These are phyloP conservation scores for Cicer judaicum DNA, from an alignment of 306 rosid genomes.

Conservation along the genomic window DNA sequence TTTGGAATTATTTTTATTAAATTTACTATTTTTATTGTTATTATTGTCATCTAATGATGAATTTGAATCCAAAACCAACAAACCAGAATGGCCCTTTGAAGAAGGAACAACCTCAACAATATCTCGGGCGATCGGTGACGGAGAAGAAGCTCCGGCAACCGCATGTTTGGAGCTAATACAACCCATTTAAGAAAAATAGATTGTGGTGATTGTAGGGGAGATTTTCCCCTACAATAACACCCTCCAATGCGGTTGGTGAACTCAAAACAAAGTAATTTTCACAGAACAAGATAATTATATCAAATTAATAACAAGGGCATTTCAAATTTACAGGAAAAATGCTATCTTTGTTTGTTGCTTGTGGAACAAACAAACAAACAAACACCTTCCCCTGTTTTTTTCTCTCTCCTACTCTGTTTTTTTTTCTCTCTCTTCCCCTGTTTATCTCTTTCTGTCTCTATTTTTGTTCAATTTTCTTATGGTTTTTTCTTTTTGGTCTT, in stretches of 20 bases:
- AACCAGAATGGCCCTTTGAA: conserved; percentile 39
- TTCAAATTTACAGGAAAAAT: conserved; percentile 19
- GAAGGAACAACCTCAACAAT: not conserved
- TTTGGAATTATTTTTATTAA: conserved; percentile 51
- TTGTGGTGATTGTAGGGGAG: conserved; percentile 52
- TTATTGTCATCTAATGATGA: conserved; percentile 48
- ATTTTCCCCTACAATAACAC: conserved; percentile 59
- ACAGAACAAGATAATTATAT: conserved; percentile 10
- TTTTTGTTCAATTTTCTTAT: not conserved
- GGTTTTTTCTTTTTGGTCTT: conserved; percentile 8
- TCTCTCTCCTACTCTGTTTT: conserved; percentile 35
- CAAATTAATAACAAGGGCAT: conserved; percentile 43
- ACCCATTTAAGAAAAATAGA: conserved; percentile 75
- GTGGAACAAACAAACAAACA: conserved; percentile 18
- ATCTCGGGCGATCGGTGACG: not conserved
- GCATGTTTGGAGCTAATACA: conserved; percentile 79
- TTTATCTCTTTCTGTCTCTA: conserved; percentile 21
- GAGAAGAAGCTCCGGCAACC: conserved; percentile 15
- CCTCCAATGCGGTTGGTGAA: conserved; percentile 47
- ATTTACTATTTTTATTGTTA: conserved; percentile 48
- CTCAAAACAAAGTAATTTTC: not conserved
- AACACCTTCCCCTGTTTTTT: conserved; percentile 9
- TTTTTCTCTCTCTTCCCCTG: conserved; percentile 29
- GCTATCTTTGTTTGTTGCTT: not conserved
- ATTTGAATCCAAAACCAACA: conserved; percentile 35